A percentile compares a stretch with the other conserved stretches of the same genome.
These are phyloP conservation scores for Mrakia gelida DNA, from an alignment of 768 basidiomycete species.

Conservation along the genomic window DNA sequence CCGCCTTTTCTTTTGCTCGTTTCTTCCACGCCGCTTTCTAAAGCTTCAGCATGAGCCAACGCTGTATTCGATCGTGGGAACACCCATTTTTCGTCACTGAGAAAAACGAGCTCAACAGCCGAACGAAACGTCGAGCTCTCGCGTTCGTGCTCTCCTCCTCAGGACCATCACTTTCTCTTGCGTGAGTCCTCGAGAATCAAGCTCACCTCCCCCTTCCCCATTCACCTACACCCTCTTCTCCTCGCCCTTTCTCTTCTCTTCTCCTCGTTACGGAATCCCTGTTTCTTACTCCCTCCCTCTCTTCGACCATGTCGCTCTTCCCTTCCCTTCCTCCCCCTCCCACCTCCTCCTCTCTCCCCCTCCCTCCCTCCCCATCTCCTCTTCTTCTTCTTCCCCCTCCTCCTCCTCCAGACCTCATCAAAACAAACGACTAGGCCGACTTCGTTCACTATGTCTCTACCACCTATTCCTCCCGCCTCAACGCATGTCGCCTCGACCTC, in stretches of 20 bases:
- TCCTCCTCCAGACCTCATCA: not conserved
- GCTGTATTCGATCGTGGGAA: too few relatives aligned
- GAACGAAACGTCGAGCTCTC: too few relatives aligned
- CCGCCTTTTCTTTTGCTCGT: too few relatives aligned
- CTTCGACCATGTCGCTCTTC: not conserved
- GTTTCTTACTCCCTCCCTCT: not conserved
- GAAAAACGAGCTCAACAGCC: too few relatives aligned
- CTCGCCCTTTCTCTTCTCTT: not conserved
- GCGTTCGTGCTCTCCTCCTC: not conserved
- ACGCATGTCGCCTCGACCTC: not conserved
- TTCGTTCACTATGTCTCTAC: not conserved
- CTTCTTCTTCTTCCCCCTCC: not conserved
- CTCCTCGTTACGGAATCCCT: not conserved
- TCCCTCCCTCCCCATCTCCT: not conserved
- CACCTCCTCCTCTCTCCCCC: not conserved
- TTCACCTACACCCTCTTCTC: not conserved
- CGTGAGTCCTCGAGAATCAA: constrained; percentile 7
- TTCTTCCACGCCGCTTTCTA: too few relatives aligned
- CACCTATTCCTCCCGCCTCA: constrained; percentile 3
- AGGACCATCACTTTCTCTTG: constrained; percentile 9
- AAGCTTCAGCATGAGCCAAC: too few relatives aligned
- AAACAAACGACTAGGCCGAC: not conserved
- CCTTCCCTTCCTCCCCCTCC: not conserved
- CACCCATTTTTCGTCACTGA: too few relatives aligned
- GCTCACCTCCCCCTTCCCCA: not conserved